Base-by-base conservation (phyloP, 225 moss, liverwort and hornwort genomes). In the Ulota crispa region DNA sequence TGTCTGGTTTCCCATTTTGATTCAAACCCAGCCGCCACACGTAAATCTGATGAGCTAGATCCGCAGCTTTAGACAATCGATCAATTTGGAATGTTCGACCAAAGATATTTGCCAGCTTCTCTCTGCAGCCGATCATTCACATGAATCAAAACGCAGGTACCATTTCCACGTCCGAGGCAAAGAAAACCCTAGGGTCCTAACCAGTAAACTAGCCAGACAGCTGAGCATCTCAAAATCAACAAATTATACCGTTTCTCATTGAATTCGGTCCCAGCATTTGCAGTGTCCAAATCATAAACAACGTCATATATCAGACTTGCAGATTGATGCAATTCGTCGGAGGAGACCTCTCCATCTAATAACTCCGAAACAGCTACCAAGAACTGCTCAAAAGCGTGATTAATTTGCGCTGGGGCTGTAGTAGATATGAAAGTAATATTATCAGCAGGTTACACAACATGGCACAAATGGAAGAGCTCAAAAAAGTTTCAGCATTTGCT, bases 281-380 rank as follows among this genome's bases (percentile, higher is more conserved):
- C 76, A 68, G 72, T 75, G 76, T 89, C 90, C 76, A 94, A 79
- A 80, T 95, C 93, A 75, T 70, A 78, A 60, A 98, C 66, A 50
- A 78, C 73, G 74, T 98, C 95, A 77, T 92, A 98, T 20, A 94
- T 86, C 63, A 94, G 80, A 78, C 87, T 88, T 60, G 90, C 95
- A 76, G 98, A 93, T 87, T 96, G 98, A 71, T 94, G 94, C 78
- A 98, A 83, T 85, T 98, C 98, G 81, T 92, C 87, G 7, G 98
- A 93, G 68, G 98, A 94, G 23, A 94, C 71, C 62, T 94, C 96
- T 59, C 96, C 98, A 81, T 91, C 90, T 75, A 96, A 30, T 52
- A 96, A 80, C 64, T 94, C 98, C 73, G 82, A 90, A 83, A 95
- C 92, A 66, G 91, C 89, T 82, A 89, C 92, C 87, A 99, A 89